Evolutionary conservation across 768 basidiomycete genomes (phyloP), one percentile per base, ranked within the genome.

Genomic region (Cyathus striatus): DNA sequence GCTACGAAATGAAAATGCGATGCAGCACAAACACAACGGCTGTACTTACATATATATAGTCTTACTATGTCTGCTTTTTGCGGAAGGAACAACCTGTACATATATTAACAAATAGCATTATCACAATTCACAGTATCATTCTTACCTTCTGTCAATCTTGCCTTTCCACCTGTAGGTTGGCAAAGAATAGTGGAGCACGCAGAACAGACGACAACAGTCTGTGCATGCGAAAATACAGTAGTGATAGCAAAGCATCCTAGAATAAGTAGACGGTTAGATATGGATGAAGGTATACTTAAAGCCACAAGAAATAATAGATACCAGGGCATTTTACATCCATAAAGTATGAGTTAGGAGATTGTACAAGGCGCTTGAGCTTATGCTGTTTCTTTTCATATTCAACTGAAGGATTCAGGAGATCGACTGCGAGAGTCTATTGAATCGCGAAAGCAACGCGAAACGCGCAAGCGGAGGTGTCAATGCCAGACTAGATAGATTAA

Each of bases 301-400:
- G n/a, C n/a, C n/a, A n/a, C n/a, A n/a, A n/a, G n/a, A n/a, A n/a
- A n/a, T 13, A 39, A 36, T 34, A 17, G 83, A 47, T 48, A 91
- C 90, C 93, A 56, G 95, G 85, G 73, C 95, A 98, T 71, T 98
- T 99, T 58, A 98, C 94, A 60, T 99, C 96, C 96, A 99, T 98
- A 73, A 98, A 98, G 74, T 90, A 98, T 25, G 95, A 98, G 73
- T 97, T 92, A 52, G 96, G 96, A 41, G 86, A 86, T 71, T 96
- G 96, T 55, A 99, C 96, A 57, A 98, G 85, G 65, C 93, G 87
- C 81, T 99, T 98, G 68, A 97, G 89, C 79, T 98, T 98, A 86
- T 98, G 95, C 67, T 82, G 85, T 67, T 76, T 83, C 69, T 73
- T 83, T 73, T 95, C 89, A 56, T 79, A 68, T 64, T 91, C 88